phyloP scores from a whole-genome alignment of 352 stramenopile species.

The Globisporangium paddicum region DNA sequence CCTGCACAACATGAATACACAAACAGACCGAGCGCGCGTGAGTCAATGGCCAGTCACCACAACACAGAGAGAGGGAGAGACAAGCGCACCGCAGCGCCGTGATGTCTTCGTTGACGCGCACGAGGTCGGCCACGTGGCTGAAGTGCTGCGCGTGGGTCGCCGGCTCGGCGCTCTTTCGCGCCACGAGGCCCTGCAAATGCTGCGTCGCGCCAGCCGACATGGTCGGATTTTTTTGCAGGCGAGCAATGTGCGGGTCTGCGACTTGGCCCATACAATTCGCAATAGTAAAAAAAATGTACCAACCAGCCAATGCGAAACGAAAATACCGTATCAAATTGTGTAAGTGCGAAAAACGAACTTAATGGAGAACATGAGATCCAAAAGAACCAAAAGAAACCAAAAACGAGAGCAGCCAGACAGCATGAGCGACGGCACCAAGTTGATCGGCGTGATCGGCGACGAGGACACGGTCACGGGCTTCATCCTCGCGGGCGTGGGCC shows the following conservation, averaged over 20 bases:
- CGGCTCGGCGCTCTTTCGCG: constrained; percentile 51
- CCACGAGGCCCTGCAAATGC: constrained; percentile 61
- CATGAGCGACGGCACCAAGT: constrained; percentile 81
- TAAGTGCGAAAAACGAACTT: constrained; percentile 6
- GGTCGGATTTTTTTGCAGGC: neutral
- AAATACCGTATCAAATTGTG: neutral
- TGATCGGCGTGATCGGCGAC: constrained; percentile 86
- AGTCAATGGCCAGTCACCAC: constrained; percentile 5
- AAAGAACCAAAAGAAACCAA: neutral
- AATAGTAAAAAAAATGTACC: neutral
- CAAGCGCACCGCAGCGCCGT: constrained; percentile 39
- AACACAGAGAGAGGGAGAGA: neutral
- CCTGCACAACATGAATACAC: constrained; percentile 24
- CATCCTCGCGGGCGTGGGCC: constrained; percentile 94
- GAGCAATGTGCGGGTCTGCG: too few relatives aligned
- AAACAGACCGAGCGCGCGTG: neutral
- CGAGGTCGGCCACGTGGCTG: constrained; percentile 56
- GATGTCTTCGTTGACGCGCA: constrained; percentile 48
- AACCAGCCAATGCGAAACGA: neutral
- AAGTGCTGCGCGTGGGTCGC: constrained; percentile 68
- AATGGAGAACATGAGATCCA: neutral
- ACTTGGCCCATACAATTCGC: constrained; percentile 1
- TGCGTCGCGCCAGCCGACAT: constrained; percentile 24
- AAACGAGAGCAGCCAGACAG: neutral
- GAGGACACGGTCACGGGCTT: constrained; percentile 99